Evolutionary conservation across 345 rosid species (phyloP), one percentile per base, ranked within the genome.

Genomic region (Rhodomyrtus tomentosa): DNA sequence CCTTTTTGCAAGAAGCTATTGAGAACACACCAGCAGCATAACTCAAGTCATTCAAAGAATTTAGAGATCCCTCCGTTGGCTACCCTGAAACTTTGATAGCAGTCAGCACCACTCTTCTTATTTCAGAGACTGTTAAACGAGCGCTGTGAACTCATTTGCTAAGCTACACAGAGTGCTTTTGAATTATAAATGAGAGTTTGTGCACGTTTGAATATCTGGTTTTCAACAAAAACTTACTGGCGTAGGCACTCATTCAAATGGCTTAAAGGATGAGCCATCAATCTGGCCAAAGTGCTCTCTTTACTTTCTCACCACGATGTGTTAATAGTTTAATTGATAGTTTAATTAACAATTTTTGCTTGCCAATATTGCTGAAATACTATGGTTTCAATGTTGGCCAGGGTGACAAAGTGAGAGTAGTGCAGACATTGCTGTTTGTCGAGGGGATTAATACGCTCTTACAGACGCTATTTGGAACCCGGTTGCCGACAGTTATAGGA

Each of bases 401-500:
- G 99, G 98, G 92, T 86, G 99, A 97, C 83, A 97, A 97, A 91
- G 98, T 94, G 84, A 97, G 98, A 86, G 99, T 97, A 85, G 93
- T 93, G 68, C 99, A 97, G 92, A 94, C 99, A 84, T 88, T 97
- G 27, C 93, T 97, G 49, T 97, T 97, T 87, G 94, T 97, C 50
- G 93, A 95, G 91, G 99, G 99, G 81, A 88, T 95, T 49, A 97
- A 97, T 85, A 95, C 99, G 22, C 96, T 97, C 83, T 90, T 95
- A 15, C 99, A 97, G 85, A 95, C 99, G 13, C 86, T 97, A 86
- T 97, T 97, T 86, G 99, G 99, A 79, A 95, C 99, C 15, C 91
- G 99, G 40, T 90, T 97, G 32, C 99, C 99, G 1, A 93, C 99
- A 29, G 99, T 97, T 80, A 92, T 97, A 25, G 99, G 99, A 49